Conservation (phyloP, 1,284 basidiomycete species). For the Amylostereum areolatum region DNA sequence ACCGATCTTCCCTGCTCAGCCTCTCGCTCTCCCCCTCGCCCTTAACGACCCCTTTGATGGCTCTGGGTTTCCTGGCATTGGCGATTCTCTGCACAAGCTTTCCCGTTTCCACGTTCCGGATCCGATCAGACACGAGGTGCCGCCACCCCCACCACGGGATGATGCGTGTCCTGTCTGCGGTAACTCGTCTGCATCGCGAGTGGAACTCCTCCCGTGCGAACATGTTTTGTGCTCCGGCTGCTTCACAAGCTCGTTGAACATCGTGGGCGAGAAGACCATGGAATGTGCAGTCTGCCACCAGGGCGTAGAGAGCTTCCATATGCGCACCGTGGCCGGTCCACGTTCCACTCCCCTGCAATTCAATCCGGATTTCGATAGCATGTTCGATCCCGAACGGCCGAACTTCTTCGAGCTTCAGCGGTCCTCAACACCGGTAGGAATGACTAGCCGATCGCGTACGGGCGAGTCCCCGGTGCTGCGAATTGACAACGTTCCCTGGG, state of each 20-base stretch:
- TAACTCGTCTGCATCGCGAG: constrained; percentile 40
- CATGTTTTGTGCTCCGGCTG: constrained; percentile 74
- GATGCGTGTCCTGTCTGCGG: constrained; percentile 40
- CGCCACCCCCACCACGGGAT: constrained; percentile 7
- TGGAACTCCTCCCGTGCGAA: constrained; percentile 63
- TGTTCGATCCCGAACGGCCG: too few relatives aligned
- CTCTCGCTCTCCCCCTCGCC: constrained; percentile 25
- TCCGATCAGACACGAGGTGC: constrained; percentile 2
- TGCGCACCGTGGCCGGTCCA: constrained; percentile 26
- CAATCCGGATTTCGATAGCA: too few relatives aligned
- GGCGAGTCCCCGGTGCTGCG: constrained; percentile 66
- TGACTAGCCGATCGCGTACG: too few relatives aligned
- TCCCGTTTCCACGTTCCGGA: constrained; percentile 5
- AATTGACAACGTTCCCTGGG: constrained; percentile 84
- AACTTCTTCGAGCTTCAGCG: constrained; percentile 13
- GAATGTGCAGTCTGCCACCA: constrained; percentile 69
- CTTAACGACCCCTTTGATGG: constrained; percentile 29
- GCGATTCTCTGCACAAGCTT: constrained; percentile 15
- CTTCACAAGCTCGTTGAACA: constrained; percentile 75
- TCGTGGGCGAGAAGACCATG: constrained; percentile 81
- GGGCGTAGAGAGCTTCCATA: constrained; percentile 62
- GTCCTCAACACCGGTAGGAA: constrained; percentile 10
- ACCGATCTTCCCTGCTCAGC: constrained; percentile 32
- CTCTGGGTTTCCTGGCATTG: constrained; percentile 18
- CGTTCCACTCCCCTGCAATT: too few relatives aligned